These are phyloP conservation scores for Nicotiana rustica DNA, from an alignment of 305 asterid genomes.

Conservation along the genomic window DNA sequence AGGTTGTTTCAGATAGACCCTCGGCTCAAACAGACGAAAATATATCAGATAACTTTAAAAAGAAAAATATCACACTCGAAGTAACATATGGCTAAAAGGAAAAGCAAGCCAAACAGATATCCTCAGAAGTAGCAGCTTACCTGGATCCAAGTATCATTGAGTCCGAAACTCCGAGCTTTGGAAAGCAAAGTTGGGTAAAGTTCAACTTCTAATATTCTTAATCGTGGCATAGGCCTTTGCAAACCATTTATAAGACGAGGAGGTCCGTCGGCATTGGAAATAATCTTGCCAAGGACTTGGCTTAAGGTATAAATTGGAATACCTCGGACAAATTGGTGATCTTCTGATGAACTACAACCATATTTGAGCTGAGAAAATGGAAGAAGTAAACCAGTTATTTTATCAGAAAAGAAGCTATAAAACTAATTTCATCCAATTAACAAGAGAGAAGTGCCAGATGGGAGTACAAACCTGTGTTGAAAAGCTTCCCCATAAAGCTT, in stretches of 20 bases:
- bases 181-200: constrained; percentile 97
- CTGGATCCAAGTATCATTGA: constrained; percentile 95
- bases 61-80: not conserved
- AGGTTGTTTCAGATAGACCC: too few species aligned
- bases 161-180: constrained; percentile 99
- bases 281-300: constrained; percentile 77
- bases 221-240: constrained; percentile 89
- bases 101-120: constrained; percentile 25
- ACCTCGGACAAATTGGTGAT: constrained; percentile 98
- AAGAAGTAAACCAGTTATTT: constrained; percentile 27
- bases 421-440: constrained; percentile 13
- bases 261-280: constrained; percentile 70
- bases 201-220: constrained; percentile 90
- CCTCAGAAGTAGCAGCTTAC: constrained; percentile 47
- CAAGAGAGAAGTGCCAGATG: constrained; percentile 35
- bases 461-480: constrained; percentile 83
- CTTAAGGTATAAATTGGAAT: constrained; percentile 80
- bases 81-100: not conserved
- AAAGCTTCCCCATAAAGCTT: constrained; percentile 98
- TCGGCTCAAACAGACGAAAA: too few species aligned
- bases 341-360: constrained; percentile 84
- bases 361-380: constrained; percentile 75
- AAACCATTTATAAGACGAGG: constrained; percentile 79
- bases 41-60: not conserved
- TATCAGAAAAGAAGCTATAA: not conserved